Evolutionary conservation across 1,139 yeast species (phyloP).

Genomic region (Hemisphaericaspora xylofermentans): DNA sequence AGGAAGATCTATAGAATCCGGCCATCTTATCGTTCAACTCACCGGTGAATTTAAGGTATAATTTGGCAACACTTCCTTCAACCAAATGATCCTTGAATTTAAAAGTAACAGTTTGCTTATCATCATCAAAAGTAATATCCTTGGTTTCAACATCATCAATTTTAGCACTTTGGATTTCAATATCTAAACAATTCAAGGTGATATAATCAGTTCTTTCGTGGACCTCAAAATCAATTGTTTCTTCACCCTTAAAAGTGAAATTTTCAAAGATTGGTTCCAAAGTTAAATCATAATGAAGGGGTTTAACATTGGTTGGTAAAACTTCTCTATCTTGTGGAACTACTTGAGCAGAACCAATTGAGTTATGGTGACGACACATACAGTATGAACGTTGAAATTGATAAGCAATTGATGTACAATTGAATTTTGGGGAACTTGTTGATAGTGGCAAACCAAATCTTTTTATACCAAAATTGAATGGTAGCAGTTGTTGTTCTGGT

Average conservation of each 20-base stretch:
- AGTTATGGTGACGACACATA: slow-evolving; percentile 16
- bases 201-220: slow-evolving; percentile 51
- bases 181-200: slow-evolving; percentile 62
- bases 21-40: slow-evolving; percentile 79
- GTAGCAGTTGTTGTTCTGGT: neutral
- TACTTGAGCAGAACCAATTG: slow-evolving; percentile 17
- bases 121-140: slow-evolving; percentile 44
- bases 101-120: slow-evolving; percentile 65
- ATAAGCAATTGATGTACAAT: slow-evolving; percentile 4
- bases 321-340: slow-evolving; percentile 53
- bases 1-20: slow-evolving; percentile 79
- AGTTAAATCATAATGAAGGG: slow-evolving; percentile 66
- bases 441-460: slow-evolving; percentile 6
- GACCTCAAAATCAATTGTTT: slow-evolving; percentile 63
- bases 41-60: slow-evolving; percentile 66
- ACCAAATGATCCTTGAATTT: slow-evolving; percentile 49
- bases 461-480: slow-evolving; percentile 9
- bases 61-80: slow-evolving; percentile 40
- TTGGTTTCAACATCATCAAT: slow-evolving; percentile 37
- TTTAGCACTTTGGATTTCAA: slow-evolving; percentile 56
- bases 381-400: slow-evolving; percentile 8
- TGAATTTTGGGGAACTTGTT: slow-evolving; percentile 2
- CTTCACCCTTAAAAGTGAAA: slow-evolving; percentile 69
- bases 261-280: slow-evolving; percentile 73
- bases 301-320: slow-evolving; percentile 71